Conservation (phyloP, 2,329 filamentous ascomycete genomes). For the Phialophora chinensis region DNA sequence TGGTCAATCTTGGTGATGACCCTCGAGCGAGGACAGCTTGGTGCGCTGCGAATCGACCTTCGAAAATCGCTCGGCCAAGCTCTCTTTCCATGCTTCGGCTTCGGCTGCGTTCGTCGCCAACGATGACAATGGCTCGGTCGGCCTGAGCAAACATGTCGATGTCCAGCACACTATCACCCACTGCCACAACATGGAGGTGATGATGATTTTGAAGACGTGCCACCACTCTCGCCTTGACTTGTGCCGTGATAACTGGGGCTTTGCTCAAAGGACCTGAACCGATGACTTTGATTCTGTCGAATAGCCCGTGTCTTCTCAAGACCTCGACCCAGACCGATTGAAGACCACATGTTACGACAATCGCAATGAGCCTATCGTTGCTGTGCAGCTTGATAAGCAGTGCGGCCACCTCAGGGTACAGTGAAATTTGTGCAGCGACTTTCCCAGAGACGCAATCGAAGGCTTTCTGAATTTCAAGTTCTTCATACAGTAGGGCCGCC, state of each 20-base stretch:
- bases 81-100: slow-evolving; percentile 8
- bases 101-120: neutral
- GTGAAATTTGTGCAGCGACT: slow-evolving; percentile 2
- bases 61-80: neutral
- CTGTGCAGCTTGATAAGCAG: neutral
- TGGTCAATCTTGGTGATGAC: neutral
- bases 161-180: slow-evolving; percentile 2
- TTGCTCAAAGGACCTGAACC: neutral
- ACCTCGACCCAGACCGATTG: slow-evolving; percentile 1
- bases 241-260: neutral
- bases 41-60: neutral
- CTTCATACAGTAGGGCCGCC: neutral
- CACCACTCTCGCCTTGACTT: slow-evolving; percentile 4
- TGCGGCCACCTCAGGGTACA: slow-evolving; percentile 1
- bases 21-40: slow-evolving; percentile 1
- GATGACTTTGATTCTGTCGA: slow-evolving; percentile 1
- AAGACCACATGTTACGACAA: slow-evolving; percentile 8
- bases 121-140: slow-evolving; percentile 3
- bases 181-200: neutral
- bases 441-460: neutral
- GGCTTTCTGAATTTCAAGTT: neutral
- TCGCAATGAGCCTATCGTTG: neutral
- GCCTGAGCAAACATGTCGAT: slow-evolving; percentile 1
- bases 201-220: neutral
- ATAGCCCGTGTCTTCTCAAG: neutral